Base-by-base conservation (phyloP, 257 asterid species). In the Capsicum pubescens region DNA sequence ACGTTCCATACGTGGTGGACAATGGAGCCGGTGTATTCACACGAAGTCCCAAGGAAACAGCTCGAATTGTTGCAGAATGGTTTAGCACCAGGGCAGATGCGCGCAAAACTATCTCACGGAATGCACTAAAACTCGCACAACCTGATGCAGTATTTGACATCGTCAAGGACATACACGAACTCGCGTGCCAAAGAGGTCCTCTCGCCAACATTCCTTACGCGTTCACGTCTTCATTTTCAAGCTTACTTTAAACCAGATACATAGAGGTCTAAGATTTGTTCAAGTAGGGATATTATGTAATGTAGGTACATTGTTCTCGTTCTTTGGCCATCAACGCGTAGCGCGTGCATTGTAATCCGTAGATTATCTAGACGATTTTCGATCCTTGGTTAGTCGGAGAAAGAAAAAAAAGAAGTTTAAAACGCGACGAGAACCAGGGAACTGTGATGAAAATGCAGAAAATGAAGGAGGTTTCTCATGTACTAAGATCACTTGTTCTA, bases 91-190 rank as follows among this genome's bases (percentile, higher is more conserved):
- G 92, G 84, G 79, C 80, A 1, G 98, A 93, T 8, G 97, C 93
- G 15, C 97, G 89, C 76, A 68, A 88, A 80, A 89, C 74, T 48
- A 94, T 91, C 97, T 94, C 99, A 0, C 97, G 91, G 70, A 94
- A 91, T 55, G 98, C 99, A 0, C 91, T 88, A 7, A 91, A 91
- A 79, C 98, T 96, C 0, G 94, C 99, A 3, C 94, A 94, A 85
- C 98, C 99, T 0, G 86, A 94, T 55, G 99, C 99, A 12, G 99
- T 96, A 26, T 93, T 96, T 77, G 97, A 96, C 93, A 96, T 94
- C 0, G 99, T 93, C 80, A 96, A 86, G 91, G 99, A 96, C 91
- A 93, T 96, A 79, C 99, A 96, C 35, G 98, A 94, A 69, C 98
- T 96, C 5, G 90, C 98, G 0, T 90, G 93, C 89, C 95, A 94